phyloP scores from a whole-genome alignment of 208 protist genomes.

The Herpetomonas samuelpessoai region DNA sequence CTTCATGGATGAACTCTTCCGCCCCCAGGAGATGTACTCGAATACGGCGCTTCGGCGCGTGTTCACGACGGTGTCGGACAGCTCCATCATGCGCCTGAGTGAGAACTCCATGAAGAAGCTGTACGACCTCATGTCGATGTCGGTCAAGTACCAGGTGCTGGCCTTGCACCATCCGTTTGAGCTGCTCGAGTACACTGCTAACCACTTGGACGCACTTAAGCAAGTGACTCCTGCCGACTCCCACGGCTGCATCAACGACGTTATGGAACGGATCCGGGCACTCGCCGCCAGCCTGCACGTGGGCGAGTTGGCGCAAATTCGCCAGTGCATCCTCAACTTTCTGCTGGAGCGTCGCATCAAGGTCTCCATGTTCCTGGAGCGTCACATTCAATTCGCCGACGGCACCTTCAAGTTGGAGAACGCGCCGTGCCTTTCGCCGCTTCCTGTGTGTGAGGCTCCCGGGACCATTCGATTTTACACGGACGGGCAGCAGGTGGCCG shows the following conservation, averaged over 20 bases:
- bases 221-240: constrained; percentile 22
- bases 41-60: constrained; percentile 48
- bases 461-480: constrained; percentile 45
- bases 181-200: constrained; percentile 82
- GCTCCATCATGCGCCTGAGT: constrained; percentile 86
- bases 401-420: constrained; percentile 62
- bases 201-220: constrained; percentile 76
- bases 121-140: constrained; percentile 92
- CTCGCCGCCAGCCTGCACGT: constrained; percentile 26
- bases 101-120: constrained; percentile 88
- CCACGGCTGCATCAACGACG: constrained; percentile 16
- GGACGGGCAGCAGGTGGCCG: neutral
- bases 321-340: constrained; percentile 74
- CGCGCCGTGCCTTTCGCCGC: constrained; percentile 38
- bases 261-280: constrained; percentile 19
- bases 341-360: constrained; percentile 60
- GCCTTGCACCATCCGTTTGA: constrained; percentile 75
- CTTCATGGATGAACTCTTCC: constrained; percentile 88
- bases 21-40: constrained; percentile 80
- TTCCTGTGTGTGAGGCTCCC: constrained; percentile 39
- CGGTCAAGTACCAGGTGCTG: constrained; percentile 90
- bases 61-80: constrained; percentile 78
- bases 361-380: constrained; percentile 86
- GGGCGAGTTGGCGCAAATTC: constrained; percentile 53
- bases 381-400: constrained; percentile 56